Evolutionary conservation across 176 grass and related monocot genomes (phyloP), one percentile per base, ranked within the genome.

Genomic region (Carex littledalei): DNA sequence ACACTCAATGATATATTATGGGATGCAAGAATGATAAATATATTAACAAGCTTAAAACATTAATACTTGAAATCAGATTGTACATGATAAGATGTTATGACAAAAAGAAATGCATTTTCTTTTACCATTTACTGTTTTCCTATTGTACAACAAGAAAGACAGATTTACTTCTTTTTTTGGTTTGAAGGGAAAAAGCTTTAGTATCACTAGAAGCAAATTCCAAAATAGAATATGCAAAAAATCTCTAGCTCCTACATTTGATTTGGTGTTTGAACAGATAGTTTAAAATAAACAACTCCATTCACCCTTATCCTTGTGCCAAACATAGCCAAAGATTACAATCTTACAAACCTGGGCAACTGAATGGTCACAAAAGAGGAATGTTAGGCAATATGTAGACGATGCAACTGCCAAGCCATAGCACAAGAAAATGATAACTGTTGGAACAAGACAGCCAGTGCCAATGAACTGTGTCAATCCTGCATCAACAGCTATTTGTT

Each of bases 301-400:
- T 55, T 49, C 47, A 16, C 49, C 72, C 47, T 77, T 26, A 32
- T 77, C 73, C 47, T 77, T 55, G 47, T 54, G 49, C 21, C 22
- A 20, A 53, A 31, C 72, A 31, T 77, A 55, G 15, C 21, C 21
- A 55, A 77, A 55, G 73, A 52, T 22, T 84, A 59, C 34, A 67
- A 13, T 75, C 32, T 62, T 65, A 85, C 21, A 90, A 78, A 90
- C 88, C 88, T 90, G 88, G 6, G 88, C 88, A 83, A 86, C 31
- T 69, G 84, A 84, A 84, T 90, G 88, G 61, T 90, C 84, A 79
- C 61, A 84, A 79, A 90, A 90, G 69, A 90, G 81, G 60, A 90
- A 90, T 13, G 88, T 90, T 29, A 90, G 80, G 61, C 88, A 90
- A 80, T 90, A 90, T 45, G 88, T 90, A 67, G 88, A 90, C 68